These are phyloP conservation scores for Periconia digitata DNA, from an alignment of 2,329 filamentous ascomycete species.

Conservation along the genomic window DNA sequence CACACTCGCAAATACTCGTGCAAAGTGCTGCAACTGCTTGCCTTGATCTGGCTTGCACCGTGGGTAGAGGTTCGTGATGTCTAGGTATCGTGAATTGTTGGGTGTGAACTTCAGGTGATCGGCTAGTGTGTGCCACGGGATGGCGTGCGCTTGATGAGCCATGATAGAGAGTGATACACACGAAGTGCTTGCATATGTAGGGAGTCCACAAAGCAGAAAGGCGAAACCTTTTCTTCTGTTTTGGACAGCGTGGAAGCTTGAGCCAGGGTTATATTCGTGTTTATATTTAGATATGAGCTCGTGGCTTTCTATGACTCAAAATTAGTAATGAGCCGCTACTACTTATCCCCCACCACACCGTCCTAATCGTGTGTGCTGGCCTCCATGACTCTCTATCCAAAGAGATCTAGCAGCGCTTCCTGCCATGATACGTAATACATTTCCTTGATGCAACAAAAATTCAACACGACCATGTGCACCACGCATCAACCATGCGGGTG, in stretches of 20 bases:
- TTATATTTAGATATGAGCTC: neutral
- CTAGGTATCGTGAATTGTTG: conserved; percentile 6
- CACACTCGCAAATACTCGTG: conserved; percentile 9
- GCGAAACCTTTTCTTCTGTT: too few species aligned
- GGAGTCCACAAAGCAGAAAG: too few species aligned
- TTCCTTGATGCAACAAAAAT: too few species aligned
- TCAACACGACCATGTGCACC: too few species aligned
- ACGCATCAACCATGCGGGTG: too few species aligned
- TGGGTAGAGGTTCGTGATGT: conserved; percentile 15
- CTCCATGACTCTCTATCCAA: neutral
- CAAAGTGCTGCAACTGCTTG: conserved; percentile 14
- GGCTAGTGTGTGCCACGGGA: conserved; percentile 17
- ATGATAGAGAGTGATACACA: conserved; percentile 1
- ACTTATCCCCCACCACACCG: too few species aligned
- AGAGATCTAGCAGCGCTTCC: neutral
- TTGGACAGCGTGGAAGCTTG: too few species aligned
- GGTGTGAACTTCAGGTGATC: conserved; percentile 16
- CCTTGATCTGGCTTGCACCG: conserved; percentile 11
- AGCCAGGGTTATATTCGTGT: neutral
- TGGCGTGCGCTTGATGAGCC: conserved; percentile 15
- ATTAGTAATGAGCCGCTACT: neutral
- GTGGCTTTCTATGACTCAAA: neutral
- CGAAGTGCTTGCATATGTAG: too few species aligned
- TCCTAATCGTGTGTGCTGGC: too few species aligned
- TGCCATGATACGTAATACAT: too few species aligned